These are phyloP conservation scores for Hericium coralloides DNA, from an alignment of 768 basidiomycete species.

Conservation along the genomic window DNA sequence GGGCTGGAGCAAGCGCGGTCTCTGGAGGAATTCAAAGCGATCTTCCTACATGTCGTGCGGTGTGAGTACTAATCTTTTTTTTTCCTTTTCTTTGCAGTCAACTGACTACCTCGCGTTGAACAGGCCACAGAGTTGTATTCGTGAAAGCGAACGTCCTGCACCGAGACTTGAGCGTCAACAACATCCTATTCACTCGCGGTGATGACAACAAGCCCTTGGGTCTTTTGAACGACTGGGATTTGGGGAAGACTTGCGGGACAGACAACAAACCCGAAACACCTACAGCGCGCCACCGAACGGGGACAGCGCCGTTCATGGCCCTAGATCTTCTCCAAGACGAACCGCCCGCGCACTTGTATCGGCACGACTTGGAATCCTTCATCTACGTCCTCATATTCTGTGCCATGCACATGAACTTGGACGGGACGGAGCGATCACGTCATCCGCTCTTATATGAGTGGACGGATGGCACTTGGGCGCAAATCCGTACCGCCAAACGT, in stretches of 20 bases:
- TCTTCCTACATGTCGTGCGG: neutral
- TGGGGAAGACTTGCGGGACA: neutral
- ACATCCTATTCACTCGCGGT: neutral
- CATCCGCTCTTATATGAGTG: too few relatives aligned
- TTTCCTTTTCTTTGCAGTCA: neutral
- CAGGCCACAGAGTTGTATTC: neutral
- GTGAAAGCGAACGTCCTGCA: neutral
- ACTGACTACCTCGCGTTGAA: neutral
- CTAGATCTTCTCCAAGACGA: too few relatives aligned
- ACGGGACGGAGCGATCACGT: too few relatives aligned
- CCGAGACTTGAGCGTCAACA: neutral
- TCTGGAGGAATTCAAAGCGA: neutral
- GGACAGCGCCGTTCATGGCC: too few relatives aligned
- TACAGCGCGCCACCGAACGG: too few relatives aligned
- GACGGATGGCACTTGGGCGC: too few relatives aligned
- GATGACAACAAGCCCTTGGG: neutral
- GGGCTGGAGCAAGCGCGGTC: neutral
- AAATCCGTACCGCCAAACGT: too few relatives aligned
- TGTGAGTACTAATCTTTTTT: neutral
- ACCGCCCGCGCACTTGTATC: too few relatives aligned
- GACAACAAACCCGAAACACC: too few relatives aligned
- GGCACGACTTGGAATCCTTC: too few relatives aligned
- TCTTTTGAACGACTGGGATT: neutral
- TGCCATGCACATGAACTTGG: too few relatives aligned
- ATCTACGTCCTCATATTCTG: too few relatives aligned